phyloP scores from a whole-genome alignment of 495 filamentous ascomycete genomes.

The Aspergillus saccharolyticus region DNA sequence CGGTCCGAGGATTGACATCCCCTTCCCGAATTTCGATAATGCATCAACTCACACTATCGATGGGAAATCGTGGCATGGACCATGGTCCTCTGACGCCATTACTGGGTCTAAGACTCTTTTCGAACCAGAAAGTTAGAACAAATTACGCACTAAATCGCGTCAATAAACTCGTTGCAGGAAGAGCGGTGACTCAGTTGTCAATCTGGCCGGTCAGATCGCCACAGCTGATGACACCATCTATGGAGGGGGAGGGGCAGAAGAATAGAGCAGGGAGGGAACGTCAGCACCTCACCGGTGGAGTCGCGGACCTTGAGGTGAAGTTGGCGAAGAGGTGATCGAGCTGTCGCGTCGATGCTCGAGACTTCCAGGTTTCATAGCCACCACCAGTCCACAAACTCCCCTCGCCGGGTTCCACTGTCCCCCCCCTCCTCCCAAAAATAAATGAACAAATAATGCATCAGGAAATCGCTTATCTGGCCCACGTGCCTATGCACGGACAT shows the following conservation, averaged over 20 bases:
- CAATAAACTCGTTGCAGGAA: background rate
- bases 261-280: background rate
- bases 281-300: background rate
- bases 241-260: background rate
- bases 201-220: background rate
- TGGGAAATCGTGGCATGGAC: background rate
- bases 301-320: background rate
- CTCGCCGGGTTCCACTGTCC: too few species aligned
- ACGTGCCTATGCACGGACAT: constrained; percentile 2
- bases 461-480: background rate
- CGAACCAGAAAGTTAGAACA: background rate
- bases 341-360: background rate
- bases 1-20: background rate
- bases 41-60: background rate
- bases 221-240: background rate
- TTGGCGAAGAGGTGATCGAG: background rate
- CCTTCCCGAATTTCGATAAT: background rate
- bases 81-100: background rate
- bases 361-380: background rate
- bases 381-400: too few species aligned
- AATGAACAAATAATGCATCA: background rate
- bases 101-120: too few species aligned
- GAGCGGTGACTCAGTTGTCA: background rate
- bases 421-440: background rate
- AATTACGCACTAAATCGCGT: background rate